Evolutionary conservation across 768 basidiomycete species (phyloP).

Genomic region (Pisolithus sp.): DNA sequence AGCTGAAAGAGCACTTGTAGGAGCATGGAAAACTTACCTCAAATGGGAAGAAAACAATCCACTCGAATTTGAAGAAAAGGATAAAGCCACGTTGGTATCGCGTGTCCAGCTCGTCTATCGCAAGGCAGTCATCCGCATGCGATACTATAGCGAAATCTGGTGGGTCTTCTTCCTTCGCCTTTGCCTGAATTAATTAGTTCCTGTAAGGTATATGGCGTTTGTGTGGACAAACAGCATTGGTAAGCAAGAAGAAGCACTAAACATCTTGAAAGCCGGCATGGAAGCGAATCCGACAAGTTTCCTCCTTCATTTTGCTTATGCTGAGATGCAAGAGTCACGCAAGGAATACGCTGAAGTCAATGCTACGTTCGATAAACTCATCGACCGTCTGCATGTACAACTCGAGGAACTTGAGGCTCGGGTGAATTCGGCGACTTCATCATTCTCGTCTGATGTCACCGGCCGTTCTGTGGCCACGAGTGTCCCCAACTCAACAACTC

Average conservation of each 20-base stretch:
- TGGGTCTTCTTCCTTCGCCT: constrained; percentile 25
- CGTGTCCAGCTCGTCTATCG: constrained; percentile 80
- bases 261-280: constrained; percentile 77
- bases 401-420: constrained; percentile 55
- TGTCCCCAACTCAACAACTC: constrained; percentile 9
- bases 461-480: constrained; percentile 21
- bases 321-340: constrained; percentile 62
- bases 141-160: constrained; percentile 96
- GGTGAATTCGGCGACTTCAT: constrained; percentile 31
- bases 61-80: constrained; percentile 84
- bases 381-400: constrained; percentile 55
- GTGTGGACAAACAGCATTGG: constrained; percentile 71
- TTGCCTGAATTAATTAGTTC: constrained; percentile 5
- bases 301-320: constrained; percentile 84
- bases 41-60: constrained; percentile 97
- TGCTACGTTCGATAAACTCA: constrained; percentile 63
- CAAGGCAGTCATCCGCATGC: constrained; percentile 86
- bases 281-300: constrained; percentile 87
- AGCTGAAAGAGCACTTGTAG: constrained; percentile 68
- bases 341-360: constrained; percentile 67
- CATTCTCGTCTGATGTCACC: constrained; percentile 33
- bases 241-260: constrained; percentile 74
- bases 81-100: constrained; percentile 55
- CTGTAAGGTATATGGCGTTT: constrained; percentile 81
- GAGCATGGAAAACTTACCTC: constrained; percentile 85